A percentile compares a stretch with the other conserved stretches of the same genome.
phyloP scores from a whole-genome alignment of 768 basidiomycete genomes.

The Suillus weaverae region DNA sequence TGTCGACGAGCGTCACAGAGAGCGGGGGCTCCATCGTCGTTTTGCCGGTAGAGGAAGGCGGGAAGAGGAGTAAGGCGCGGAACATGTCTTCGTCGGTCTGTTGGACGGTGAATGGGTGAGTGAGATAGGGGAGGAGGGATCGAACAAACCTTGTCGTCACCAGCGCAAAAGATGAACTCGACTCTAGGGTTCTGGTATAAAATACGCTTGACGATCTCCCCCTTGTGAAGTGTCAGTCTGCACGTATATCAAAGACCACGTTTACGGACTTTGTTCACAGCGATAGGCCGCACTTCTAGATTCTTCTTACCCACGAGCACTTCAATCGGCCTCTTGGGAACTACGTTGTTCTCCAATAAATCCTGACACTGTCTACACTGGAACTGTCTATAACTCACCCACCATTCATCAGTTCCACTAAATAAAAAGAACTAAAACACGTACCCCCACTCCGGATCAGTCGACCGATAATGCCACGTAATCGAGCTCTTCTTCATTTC shows the following conservation, averaged over 20 bases:
- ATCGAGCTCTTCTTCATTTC: slow-evolving; percentile 97
- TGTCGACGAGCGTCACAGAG: slow-evolving; percentile 41
- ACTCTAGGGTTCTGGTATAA: slow-evolving; percentile 91
- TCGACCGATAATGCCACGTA: slow-evolving; percentile 59
- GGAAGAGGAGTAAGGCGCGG: slow-evolving; percentile 76
- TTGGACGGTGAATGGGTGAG: neutral
- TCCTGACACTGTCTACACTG: slow-evolving; percentile 97
- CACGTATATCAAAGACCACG: neutral
- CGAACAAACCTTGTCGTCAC: slow-evolving; percentile 85
- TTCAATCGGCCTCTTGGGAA: slow-evolving; percentile 92
- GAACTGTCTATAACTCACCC: slow-evolving; percentile 57
- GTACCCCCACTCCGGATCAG: slow-evolving; percentile 91
- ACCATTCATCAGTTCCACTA: slow-evolving; percentile 8
- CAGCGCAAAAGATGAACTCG: slow-evolving; percentile 96
- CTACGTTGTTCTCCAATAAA: slow-evolving; percentile 90
- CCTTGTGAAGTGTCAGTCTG: slow-evolving; percentile 36
- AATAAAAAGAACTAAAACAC: slow-evolving; percentile 28
- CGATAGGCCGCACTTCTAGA: slow-evolving; percentile 91
- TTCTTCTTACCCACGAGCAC: slow-evolving; percentile 99
- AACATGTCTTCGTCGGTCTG: slow-evolving; percentile 99
- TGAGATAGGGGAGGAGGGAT: neutral
- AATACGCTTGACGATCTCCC: slow-evolving; percentile 95
- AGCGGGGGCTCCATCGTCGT: slow-evolving; percentile 58
- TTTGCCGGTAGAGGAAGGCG: slow-evolving; percentile 33
- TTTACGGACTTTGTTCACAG: slow-evolving; percentile 78